Conservation (phyloP, 345 rosid species). For the Pistacia vera region DNA sequence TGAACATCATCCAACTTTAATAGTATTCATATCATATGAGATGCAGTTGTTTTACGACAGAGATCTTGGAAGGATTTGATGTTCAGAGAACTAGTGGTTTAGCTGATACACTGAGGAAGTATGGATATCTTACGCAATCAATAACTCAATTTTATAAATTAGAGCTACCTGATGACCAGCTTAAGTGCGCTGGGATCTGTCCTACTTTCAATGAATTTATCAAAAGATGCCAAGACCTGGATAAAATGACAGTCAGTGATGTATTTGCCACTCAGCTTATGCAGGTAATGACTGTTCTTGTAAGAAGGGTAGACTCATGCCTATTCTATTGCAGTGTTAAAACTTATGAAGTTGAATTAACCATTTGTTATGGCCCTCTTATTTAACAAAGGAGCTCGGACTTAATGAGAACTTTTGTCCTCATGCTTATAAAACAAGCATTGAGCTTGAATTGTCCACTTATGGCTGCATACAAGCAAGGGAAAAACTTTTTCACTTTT, state of each 20-base stretch:
- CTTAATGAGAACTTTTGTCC: not conserved
- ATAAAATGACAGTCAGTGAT: constrained; percentile 81
- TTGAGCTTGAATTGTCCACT: not conserved
- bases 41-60: constrained; percentile 90
- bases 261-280: constrained; percentile 91
- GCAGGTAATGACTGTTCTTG: constrained; percentile 62
- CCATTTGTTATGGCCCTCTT: not conserved
- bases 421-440: not conserved
- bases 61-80: constrained; percentile 91
- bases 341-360: not conserved
- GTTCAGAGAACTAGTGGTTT: constrained; percentile 75
- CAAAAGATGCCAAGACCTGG: constrained; percentile 73
- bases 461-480: not conserved
- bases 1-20: constrained; percentile 2
- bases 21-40: constrained; percentile 7
- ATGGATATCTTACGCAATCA: constrained; percentile 70
- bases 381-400: not conserved
- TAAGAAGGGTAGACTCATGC: constrained; percentile 2
- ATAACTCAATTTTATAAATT: constrained; percentile 62
- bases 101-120: constrained; percentile 77
- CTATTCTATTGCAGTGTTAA: not conserved
- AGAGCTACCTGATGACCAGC: constrained; percentile 34
- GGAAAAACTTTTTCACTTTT: not conserved
- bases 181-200: constrained; percentile 40
- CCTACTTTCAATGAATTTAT: constrained; percentile 65